These are phyloP conservation scores for Lentinula detonsa DNA, from an alignment of 768 basidiomycete genomes.

Conservation along the genomic window DNA sequence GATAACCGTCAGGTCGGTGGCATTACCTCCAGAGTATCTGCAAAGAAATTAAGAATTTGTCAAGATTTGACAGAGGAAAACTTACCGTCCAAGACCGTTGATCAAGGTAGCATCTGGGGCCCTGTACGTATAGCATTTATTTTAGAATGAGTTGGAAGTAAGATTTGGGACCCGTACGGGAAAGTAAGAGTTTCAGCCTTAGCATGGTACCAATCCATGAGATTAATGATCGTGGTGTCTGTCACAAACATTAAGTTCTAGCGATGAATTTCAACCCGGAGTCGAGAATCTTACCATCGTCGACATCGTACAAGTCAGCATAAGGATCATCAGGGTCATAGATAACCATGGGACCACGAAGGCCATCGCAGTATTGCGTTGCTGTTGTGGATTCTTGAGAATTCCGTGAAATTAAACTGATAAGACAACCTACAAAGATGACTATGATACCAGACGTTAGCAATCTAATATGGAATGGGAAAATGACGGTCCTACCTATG, in stretches of 20 bases:
- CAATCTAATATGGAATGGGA: not conserved
- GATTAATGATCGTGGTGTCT: conserved; percentile 37
- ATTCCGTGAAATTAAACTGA: conserved; percentile 23
- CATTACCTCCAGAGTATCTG: conserved; percentile 4
- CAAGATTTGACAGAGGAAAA: not conserved
- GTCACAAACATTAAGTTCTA: not conserved
- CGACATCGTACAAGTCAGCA: conserved; percentile 34
- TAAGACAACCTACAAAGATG: conserved; percentile 21
- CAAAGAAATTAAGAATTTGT: not conserved
- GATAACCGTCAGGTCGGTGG: conserved; percentile 10
- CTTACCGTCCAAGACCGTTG: conserved; percentile 11
- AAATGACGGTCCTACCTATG: conserved; percentile 7
- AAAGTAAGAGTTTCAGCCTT: conserved; percentile 5
- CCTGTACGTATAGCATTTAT: not conserved
- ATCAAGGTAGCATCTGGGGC: conserved; percentile 26
- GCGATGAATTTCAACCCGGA: not conserved
- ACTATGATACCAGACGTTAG: not conserved
- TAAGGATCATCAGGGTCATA: conserved; percentile 43
- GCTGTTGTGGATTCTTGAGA: conserved; percentile 22
- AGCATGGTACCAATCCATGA: conserved; percentile 37
- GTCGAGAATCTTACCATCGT: conserved; percentile 28
- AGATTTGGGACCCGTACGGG: not conserved
- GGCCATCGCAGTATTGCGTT: conserved; percentile 29
- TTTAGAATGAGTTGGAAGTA: not conserved
- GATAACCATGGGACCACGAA: conserved; percentile 35